Conservation (phyloP, 2,329 filamentous ascomycete species). For the Exophiala alcalophila region DNA sequence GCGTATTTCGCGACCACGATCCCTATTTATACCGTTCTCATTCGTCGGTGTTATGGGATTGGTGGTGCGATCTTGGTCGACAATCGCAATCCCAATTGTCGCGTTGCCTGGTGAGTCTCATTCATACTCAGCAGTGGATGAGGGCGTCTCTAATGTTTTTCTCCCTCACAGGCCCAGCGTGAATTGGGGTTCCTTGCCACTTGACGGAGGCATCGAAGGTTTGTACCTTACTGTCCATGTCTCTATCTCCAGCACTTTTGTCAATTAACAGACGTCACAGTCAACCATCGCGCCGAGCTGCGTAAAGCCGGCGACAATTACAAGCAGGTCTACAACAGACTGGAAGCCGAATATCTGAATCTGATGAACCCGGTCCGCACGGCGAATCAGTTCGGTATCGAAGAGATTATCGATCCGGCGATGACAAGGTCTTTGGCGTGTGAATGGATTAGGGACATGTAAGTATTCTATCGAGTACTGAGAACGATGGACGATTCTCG, state of each 20-base stretch:
- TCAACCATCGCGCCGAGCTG: constrained; percentile 59
- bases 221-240: background rate
- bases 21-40: constrained; percentile 62
- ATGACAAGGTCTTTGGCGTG: constrained; percentile 55
- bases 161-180: constrained; percentile 62
- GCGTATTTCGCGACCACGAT: constrained; percentile 62
- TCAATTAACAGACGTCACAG: constrained; percentile 30
- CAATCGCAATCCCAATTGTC: constrained; percentile 58
- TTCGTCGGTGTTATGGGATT: constrained; percentile 60
- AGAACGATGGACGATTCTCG: background rate
- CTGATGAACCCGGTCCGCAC: constrained; percentile 64
- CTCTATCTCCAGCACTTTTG: background rate
- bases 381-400: constrained; percentile 61
- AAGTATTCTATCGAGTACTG: background rate
- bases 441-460: constrained; percentile 46
- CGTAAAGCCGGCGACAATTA: constrained; percentile 48
- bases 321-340: constrained; percentile 51
- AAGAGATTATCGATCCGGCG: constrained; percentile 64
- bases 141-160: too few relatives aligned
- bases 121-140: too few relatives aligned
- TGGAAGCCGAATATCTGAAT: constrained; percentile 59
- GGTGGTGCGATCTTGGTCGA: constrained; percentile 64
- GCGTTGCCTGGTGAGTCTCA: constrained; percentile 52
- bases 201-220: constrained; percentile 62
- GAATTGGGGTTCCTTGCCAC: constrained; percentile 60